These are phyloP conservation scores for Cyclotella distinguenda DNA, from an alignment of 108 stramenopile species.

Conservation along the genomic window DNA sequence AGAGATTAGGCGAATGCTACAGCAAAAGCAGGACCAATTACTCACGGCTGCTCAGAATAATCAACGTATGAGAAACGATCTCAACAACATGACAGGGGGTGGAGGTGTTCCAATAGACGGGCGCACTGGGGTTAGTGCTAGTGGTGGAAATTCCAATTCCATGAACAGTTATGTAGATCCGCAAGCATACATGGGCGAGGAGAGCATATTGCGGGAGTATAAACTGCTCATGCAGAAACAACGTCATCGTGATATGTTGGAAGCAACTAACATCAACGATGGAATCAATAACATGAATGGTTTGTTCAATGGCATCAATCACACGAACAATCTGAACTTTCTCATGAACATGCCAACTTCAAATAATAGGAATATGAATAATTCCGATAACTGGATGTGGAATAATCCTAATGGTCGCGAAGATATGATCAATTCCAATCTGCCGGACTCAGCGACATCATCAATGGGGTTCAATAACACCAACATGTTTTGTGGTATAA, in stretches of 20 bases:
- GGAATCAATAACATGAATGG: background rate
- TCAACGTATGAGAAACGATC: background rate
- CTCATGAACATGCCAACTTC: background rate
- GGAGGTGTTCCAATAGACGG: background rate
- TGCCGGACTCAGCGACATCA: background rate
- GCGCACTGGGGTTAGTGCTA: background rate
- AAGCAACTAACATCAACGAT: background rate
- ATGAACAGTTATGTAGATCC: constrained; percentile 15
- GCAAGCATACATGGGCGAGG: constrained; percentile 43
- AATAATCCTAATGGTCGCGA: background rate
- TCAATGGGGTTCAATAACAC: background rate
- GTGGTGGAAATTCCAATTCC: constrained; percentile 22
- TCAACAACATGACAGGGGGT: constrained; percentile 6
- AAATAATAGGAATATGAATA: background rate
- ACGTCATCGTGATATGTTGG: constrained; percentile 21
- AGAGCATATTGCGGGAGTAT: constrained; percentile 33
- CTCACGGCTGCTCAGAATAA: constrained; percentile 1
- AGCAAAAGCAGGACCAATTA: constrained; percentile 19
- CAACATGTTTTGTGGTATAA: background rate
- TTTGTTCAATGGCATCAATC: constrained; percentile 4
- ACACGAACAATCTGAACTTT: constrained; percentile 10
- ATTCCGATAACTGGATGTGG: constrained; percentile 8
- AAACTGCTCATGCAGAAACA: constrained; percentile 47
- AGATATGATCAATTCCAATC: background rate
- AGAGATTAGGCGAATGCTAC: constrained; percentile 33